A percentile compares a stretch with the other conserved stretches of the same genome.
phyloP scores from a whole-genome alignment of 2,329 filamentous ascomycete genomes.

The Aspergillus novofumigatus region DNA sequence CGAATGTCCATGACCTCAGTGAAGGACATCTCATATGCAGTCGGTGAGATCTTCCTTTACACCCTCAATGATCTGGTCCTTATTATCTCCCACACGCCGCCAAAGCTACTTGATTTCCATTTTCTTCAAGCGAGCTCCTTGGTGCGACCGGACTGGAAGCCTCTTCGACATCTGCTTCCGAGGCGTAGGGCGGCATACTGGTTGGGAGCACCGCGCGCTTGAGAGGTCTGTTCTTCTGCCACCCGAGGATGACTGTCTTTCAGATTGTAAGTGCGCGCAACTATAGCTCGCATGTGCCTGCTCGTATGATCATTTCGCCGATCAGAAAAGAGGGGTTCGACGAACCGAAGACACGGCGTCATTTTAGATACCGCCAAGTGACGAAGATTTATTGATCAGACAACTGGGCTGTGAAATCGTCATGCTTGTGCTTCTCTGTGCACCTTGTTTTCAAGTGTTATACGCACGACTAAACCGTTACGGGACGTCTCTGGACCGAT shows the following conservation, averaged over 20 bases:
- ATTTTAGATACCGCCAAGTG: background rate
- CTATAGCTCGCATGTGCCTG: background rate
- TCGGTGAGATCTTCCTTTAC: slow-evolving; percentile 34
- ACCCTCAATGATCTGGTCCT: slow-evolving; percentile 28
- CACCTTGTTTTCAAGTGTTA: too few relatives aligned
- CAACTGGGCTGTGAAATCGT: background rate
- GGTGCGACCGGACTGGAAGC: slow-evolving; percentile 30
- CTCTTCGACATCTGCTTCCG: background rate
- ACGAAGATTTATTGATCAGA: background rate
- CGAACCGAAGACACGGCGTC: background rate
- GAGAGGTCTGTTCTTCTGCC: background rate
- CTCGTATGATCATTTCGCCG: background rate
- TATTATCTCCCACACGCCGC: slow-evolving; percentile 42
- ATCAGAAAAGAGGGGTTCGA: background rate
- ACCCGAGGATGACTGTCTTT: background rate
- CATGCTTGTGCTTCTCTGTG: background rate
- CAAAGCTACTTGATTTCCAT: slow-evolving; percentile 40
- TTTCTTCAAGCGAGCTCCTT: slow-evolving; percentile 39
- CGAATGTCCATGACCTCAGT: slow-evolving; percentile 31
- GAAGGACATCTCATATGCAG: slow-evolving; percentile 29
- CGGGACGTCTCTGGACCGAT: background rate
- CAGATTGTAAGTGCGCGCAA: background rate
- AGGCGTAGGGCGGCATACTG: background rate
- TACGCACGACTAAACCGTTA: too few relatives aligned
- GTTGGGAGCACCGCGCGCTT: background rate